Base-by-base conservation (phyloP, 352 stramenopile species). In the Globisporangium yorkense region DNA sequence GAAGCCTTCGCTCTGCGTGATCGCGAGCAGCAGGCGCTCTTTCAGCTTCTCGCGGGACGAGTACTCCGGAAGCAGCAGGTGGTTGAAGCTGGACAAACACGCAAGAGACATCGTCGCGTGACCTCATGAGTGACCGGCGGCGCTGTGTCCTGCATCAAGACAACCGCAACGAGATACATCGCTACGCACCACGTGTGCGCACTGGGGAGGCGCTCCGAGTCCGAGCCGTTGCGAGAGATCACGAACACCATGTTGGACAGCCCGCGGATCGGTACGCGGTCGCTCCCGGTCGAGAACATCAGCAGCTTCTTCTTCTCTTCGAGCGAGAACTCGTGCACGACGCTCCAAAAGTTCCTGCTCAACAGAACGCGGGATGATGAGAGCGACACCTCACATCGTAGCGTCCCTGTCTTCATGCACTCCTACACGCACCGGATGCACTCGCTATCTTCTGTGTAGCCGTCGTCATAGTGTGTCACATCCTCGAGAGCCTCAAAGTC, bases 241-340 rank as follows among this genome's bases (percentile, higher is more conserved):
- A 92, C 81, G 68, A 96, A 94, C 20, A 84, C 66, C 50, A 96
- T 67, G 51, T 80, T 88, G 9, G 76, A 86, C 2, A 96, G 71
- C 1, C 87, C 88, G 21, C 81, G 73, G 33, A 96, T 93, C 3
- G 88, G 88, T 5, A 89, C 80, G 37, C 86, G 81, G 62, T 96
- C 87, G 51, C 84, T 94, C 12, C 88, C 88, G 9, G 87, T 96
- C 15, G 70, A 82, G 55, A 96, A 96, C 54, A 82, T 81, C 37
- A 96, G 65, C 43, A 96, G 57, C 62, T 92, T 87, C 63, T 90
- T 90, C 69, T 94, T 94, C 53, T 94, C 79, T 48, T 89, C 79
- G 16, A 92, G 67, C 35, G 74, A 70, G 48, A 94, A 71, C 21
- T 80, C 77, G 57, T 92, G 82, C n/a, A 94, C 79, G 10, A 94